Conservation (phyloP, 2,329 filamentous ascomycete species). For the Chaetothyriales sp. region DNA sequence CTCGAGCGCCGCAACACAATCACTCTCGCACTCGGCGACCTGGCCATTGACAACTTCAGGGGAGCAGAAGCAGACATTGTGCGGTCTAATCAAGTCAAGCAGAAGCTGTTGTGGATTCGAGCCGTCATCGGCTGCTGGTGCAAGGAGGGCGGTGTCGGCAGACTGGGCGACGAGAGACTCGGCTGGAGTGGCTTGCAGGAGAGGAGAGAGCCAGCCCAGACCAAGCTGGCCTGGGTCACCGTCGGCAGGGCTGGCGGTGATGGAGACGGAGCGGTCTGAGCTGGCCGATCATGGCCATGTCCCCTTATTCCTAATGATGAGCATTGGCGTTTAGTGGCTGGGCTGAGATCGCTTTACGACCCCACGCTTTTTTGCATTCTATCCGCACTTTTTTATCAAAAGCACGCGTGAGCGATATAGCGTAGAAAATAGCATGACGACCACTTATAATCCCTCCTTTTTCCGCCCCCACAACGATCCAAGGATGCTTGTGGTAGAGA, state of each 20-base stretch:
- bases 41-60: constrained; percentile 11
- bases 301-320: too few species aligned
- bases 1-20: constrained; percentile 21
- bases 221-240: constrained; percentile 39
- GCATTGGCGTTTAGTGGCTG: too few species aligned
- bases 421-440: too few species aligned
- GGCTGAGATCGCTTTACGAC: too few species aligned
- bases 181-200: constrained; percentile 24
- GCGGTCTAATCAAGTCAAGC: constrained; percentile 31
- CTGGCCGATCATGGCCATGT: too few species aligned
- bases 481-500: too few species aligned
- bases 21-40: constrained; percentile 19
- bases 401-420: too few species aligned
- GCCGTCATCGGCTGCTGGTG: constrained; percentile 26
- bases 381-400: too few species aligned
- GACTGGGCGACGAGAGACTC: constrained; percentile 19
- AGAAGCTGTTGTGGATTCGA: constrained; percentile 33
- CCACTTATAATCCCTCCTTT: too few species aligned
- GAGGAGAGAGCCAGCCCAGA: constrained; percentile 32
- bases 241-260: constrained; percentile 36
- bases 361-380: too few species aligned
- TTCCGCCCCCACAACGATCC: too few species aligned
- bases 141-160: constrained; percentile 20
- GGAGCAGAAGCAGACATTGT: constrained; percentile 30
- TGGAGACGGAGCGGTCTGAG: constrained; percentile 7